phyloP scores from a whole-genome alignment of 1,284 basidiomycete species.

The Boletus semigastroideus region DNA sequence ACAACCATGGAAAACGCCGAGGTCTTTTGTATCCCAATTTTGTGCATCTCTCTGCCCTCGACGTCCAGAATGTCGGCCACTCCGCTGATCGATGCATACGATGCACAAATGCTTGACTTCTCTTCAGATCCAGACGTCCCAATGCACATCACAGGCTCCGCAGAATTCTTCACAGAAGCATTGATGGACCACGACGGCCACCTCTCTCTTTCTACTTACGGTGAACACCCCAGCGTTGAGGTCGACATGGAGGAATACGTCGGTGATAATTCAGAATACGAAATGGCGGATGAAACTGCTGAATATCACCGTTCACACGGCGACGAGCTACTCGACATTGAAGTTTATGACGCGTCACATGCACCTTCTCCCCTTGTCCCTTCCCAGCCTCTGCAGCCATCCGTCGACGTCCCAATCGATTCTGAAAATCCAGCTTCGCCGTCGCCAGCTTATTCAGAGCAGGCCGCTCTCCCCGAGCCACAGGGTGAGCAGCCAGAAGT shows the following conservation, averaged over 20 bases:
- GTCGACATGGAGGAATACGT: conserved; percentile 70
- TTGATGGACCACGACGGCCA: conserved; percentile 63
- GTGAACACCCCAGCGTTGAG: conserved; percentile 51
- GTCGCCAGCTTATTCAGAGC: conserved; percentile 8
- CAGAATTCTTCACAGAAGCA: conserved; percentile 55
- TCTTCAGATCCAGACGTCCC: conserved; percentile 59
- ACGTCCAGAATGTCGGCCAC: conserved; percentile 33
- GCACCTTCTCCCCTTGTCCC: conserved; percentile 31
- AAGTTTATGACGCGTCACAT: conserved; percentile 57
- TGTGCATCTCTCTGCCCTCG: conserved; percentile 14
- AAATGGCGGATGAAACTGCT: conserved; percentile 55
- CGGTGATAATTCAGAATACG: conserved; percentile 61
- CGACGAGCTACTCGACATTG: conserved; percentile 52
- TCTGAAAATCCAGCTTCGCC: conserved; percentile 11
- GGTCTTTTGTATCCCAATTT: conserved; percentile 12
- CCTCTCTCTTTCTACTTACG: conserved; percentile 29
- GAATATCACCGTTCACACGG: conserved; percentile 31
- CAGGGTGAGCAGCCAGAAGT: conserved; percentile 11
- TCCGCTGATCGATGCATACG: conserved; percentile 50
- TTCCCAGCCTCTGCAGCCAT: conserved; percentile 18
- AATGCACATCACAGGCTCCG: conserved; percentile 50
- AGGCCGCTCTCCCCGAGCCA: conserved; percentile 2
- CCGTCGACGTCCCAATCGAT: conserved; percentile 17
- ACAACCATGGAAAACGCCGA: conserved; percentile 18
- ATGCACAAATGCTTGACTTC: conserved; percentile 71